Conservation (phyloP, 1,284 basidiomycete species). For the Irpex rosettiformis region DNA sequence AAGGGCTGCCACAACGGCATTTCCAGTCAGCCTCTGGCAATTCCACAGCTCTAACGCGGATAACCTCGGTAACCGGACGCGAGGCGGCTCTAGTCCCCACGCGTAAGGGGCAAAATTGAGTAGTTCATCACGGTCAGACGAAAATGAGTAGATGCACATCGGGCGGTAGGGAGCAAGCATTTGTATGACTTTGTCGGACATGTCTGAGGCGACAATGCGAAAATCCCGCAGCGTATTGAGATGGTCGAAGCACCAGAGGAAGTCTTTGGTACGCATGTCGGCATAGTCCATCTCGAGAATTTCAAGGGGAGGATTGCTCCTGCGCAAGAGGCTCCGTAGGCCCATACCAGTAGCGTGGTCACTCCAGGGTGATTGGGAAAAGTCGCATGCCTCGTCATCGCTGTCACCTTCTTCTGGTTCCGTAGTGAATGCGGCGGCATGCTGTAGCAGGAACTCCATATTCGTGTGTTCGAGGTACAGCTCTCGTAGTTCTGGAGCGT, state of each 20-base stretch:
- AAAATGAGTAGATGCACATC: background rate
- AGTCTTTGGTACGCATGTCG: conserved; percentile 78
- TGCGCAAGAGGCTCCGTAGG: conserved; percentile 55
- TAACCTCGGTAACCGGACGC: conserved; percentile 51
- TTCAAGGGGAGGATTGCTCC: conserved; percentile 56
- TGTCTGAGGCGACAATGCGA: conserved; percentile 70
- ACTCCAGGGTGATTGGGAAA: conserved; percentile 69
- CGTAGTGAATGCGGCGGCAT: conserved; percentile 18
- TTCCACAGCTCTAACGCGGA: conserved; percentile 48
- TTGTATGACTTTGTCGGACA: conserved; percentile 66
- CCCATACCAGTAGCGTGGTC: conserved; percentile 78
- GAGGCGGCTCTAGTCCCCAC: conserved; percentile 7
- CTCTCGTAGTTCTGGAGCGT: conserved; percentile 51
- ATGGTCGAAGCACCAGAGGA: conserved; percentile 58
- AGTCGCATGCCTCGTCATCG: conserved; percentile 68
- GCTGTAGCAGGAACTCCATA: conserved; percentile 47
- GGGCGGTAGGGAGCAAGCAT: conserved; percentile 44
- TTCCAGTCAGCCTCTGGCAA: conserved; percentile 60
- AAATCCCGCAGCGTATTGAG: conserved; percentile 54
- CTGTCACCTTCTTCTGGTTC: conserved; percentile 54
- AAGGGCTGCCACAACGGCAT: conserved; percentile 51
- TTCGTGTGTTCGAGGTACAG: conserved; percentile 66
- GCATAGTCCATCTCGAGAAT: conserved; percentile 73
- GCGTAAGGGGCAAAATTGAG: conserved; percentile 13
- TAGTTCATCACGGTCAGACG: conserved; percentile 7